A percentile compares a stretch with the other conserved stretches of the same genome.
Evolutionary conservation across 768 basidiomycete species (phyloP).

Genomic region (Calocybe cyanea): DNA sequence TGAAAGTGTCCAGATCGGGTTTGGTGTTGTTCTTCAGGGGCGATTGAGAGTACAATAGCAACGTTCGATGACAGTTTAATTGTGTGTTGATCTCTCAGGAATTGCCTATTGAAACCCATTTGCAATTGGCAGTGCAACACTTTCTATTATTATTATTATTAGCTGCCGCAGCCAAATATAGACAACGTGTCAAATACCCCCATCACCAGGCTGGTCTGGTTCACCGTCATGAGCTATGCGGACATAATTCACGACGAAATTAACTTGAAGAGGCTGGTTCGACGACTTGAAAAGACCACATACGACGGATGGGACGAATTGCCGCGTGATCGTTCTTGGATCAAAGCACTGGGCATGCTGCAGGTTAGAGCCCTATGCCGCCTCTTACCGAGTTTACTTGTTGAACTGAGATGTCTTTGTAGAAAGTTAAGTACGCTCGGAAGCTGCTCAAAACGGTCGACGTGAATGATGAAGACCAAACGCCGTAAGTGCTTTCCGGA

Average conservation of each 20-base stretch:
- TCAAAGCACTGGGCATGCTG: constrained; percentile 50
- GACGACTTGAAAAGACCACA: constrained; percentile 55
- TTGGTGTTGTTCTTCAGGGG: too few relatives aligned
- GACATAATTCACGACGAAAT: constrained; percentile 53
- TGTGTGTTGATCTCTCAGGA: too few relatives aligned
- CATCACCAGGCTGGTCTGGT: too few relatives aligned
- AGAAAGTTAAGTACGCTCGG: constrained; percentile 54
- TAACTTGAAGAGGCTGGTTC: constrained; percentile 60
- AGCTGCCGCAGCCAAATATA: too few relatives aligned
- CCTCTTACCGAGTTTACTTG: neutral
- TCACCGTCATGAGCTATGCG: constrained; percentile 4
- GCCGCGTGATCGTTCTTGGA: constrained; percentile 36
- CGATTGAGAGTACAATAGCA: too few relatives aligned
- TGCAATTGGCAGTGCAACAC: too few relatives aligned
- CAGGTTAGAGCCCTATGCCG: constrained; percentile 40
- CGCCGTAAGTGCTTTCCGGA: constrained; percentile 32
- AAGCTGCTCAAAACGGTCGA: constrained; percentile 58
- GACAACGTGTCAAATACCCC: too few relatives aligned
- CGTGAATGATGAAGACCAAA: constrained; percentile 38
- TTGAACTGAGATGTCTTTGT: neutral
- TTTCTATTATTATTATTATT: too few relatives aligned
- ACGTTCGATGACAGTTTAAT: too few relatives aligned
- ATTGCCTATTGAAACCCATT: too few relatives aligned
- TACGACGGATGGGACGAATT: constrained; percentile 34
- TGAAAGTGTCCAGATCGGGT: too few relatives aligned